Evolutionary conservation across 306 rosid genomes (phyloP), one percentile per base, ranked within the genome.

Genomic region (Betula pendula): DNA sequence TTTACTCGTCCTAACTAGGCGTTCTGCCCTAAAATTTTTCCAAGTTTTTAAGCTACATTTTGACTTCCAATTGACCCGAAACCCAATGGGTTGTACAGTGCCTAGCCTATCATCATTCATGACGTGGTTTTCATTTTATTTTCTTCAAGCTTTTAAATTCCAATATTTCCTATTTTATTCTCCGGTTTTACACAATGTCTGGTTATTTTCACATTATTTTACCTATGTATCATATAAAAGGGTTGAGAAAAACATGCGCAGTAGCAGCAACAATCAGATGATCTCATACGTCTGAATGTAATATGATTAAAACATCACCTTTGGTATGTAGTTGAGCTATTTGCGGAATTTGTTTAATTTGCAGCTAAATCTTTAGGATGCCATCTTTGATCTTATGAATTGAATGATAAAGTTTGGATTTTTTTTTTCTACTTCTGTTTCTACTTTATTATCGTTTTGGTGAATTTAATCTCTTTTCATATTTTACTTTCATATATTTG

Each of bases 131-230:
- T 29, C 31, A 29, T 29, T 29, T 29, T 29, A 29, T 29, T 29
- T 29, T 29, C 31, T 29, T 29, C 2, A 29, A 29, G 31, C 31
- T 29, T 29, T 29, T 29, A 29, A 29, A 29, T 29, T 29, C 31
- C 31, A 29, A 29, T 29, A 29, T 29, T 29, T 29, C 31, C 31
- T 29, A 29, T 29, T 29, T 29, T 29, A 29, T 1, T 71, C 84
- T 76, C 91, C 72, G 92, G 97, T 90, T 75, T 31, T 77, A 19
- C 68, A 81, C 73, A 71, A 27, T 66, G 60, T 71, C 20, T 70
- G 80, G 72, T 76, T 69, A 50, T 40, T 80, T 45, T 58, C 24
- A 49, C 25, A 42, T 20, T 85, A 78, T 53, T 31, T 72, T 71
- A 49, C 58, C 31, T 63, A 17, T 59, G 22, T 50, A 5, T 75